Evolutionary conservation across 116 monocot genomes (phyloP).

Genomic region (Thalassia testudinum): DNA sequence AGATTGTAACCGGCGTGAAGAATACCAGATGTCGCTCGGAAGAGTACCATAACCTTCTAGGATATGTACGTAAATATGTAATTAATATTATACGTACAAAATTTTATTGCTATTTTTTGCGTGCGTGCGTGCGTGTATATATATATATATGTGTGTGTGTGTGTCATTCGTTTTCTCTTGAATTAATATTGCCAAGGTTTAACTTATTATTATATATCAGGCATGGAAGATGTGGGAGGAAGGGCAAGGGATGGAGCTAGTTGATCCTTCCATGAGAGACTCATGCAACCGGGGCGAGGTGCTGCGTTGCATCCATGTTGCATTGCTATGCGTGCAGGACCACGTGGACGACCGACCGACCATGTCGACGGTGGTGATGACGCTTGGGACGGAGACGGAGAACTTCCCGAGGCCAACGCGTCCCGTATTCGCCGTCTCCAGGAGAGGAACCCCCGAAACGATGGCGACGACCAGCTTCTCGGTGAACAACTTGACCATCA

Average conservation of each 20-base stretch:
- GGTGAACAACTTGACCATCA: constrained; percentile 5
- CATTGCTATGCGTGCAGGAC: constrained; percentile 16
- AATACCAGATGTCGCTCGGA: constrained; percentile 9
- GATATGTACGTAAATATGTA: constrained; percentile 14
- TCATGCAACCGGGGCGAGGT: not conserved
- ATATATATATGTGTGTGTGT: no score
- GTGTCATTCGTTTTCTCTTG: no score
- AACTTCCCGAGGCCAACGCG: constrained; percentile 3
- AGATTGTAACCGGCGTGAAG: constrained; percentile 27
- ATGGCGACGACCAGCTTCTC: not conserved
- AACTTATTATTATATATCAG: no score
- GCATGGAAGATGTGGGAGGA: constrained; percentile 15
- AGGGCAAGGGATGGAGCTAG: constrained; percentile 1
- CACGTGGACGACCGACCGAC: constrained; percentile 9
- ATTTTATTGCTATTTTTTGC: no score
- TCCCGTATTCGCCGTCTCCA: constrained; percentile 5
- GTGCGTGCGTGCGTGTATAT: no score
- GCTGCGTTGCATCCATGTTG: constrained; percentile 14
- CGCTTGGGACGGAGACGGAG: constrained; percentile 8
- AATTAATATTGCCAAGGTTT: no score
- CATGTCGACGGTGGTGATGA: constrained; percentile 9
- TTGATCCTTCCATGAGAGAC: constrained; percentile 6
- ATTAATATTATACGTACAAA: no score
- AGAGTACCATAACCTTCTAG: constrained; percentile 13
- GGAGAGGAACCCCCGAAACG: not conserved